Evolutionary conservation across 495 filamentous ascomycete species (phyloP), one percentile per base, ranked within the genome.

Genomic region (Hypoxylon fuscum): DNA sequence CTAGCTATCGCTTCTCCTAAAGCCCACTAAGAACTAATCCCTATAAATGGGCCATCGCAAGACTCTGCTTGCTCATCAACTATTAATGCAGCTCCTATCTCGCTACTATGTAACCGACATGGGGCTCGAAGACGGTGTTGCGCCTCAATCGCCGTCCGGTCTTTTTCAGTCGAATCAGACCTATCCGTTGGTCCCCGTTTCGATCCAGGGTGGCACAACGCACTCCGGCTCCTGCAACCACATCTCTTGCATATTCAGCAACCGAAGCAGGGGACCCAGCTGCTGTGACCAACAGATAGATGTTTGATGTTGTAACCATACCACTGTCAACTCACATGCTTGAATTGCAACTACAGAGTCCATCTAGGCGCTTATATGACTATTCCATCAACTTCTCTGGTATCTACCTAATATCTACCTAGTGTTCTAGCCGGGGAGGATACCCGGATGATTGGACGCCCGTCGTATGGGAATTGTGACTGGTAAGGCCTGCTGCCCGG

Each of bases 151-250:
- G 47, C 29, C 52, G 35, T 41, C 45, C 40, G 41, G 32, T 55
- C 51, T 37, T 27, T 27, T 57, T 21, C 42, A 43, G 52, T 66
- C 57, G 51, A 66, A 66, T 66, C 60, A 64, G 48, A 53, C 53
- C 11, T 49, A 42, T 8, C 23, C 31, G 40, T 66, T 57, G 41
- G 51, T 54, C 63, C 46, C 56, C 56, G 58, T 61, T 66, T 66
- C 34, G 63, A 61, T 66, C 63, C 46, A 66, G 2, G 63, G 63
- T 66, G 63, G 57, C 43, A 66, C 63, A 66, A 58, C 63, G 52
- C 48, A 53, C 56, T 66, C 57, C 52, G 57, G 63, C 52, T 57
- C 56, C 63, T 66, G 63, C 63, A 66, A 66, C 63, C 63, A 60
- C 52, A 66, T 66, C 63, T 66, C 46, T 61, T 61, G 56, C 56